phyloP scores from a whole-genome alignment of 2,329 filamentous ascomycete species.

The Colletotrichum orbiculare region DNA sequence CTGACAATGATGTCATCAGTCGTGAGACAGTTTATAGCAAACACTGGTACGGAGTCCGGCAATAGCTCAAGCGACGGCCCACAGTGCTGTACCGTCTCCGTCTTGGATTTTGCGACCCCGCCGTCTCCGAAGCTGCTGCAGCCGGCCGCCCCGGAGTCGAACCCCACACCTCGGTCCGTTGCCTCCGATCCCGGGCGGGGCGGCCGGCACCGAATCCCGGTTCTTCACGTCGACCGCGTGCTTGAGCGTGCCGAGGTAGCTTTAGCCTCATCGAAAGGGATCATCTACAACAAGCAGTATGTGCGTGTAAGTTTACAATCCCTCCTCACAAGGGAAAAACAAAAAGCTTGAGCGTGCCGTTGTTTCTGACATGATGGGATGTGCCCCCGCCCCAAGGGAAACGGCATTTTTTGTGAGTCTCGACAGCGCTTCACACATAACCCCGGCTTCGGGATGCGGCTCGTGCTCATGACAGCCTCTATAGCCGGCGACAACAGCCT shows the following conservation, averaged over 20 bases:
- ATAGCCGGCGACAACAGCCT: conserved; percentile 38
- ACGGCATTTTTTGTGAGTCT: conserved; percentile 42
- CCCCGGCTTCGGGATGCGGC: not conserved
- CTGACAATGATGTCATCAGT: conserved; percentile 17
- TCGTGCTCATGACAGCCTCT: not conserved
- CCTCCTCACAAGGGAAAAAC: too few relatives aligned
- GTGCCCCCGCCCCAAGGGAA: conserved; percentile 38
- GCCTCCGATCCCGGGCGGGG: not conserved
- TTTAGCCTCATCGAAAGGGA: conserved; percentile 13
- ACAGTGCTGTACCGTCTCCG: conserved; percentile 13
- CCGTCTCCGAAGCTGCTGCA: conserved; percentile 5
- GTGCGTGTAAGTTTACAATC: conserved; percentile 39
- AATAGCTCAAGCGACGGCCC: not conserved
- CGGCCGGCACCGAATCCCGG: conserved; percentile 36
- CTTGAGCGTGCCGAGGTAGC: conserved; percentile 37
- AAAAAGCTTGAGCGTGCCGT: too few relatives aligned
- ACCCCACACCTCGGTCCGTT: conserved; percentile 1
- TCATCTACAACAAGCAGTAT: conserved; percentile 34
- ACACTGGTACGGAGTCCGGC: not conserved
- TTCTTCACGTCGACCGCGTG: conserved; percentile 44
- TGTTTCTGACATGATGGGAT: not conserved
- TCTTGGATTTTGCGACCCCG: conserved; percentile 24
- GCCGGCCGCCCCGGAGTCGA: not conserved
- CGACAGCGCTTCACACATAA: not conserved
- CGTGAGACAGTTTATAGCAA: conserved; percentile 28